Evolutionary conservation across 164 flowering plant species (phyloP), one percentile per base, ranked within the genome.

Genomic region (Annona cherimola): DNA sequence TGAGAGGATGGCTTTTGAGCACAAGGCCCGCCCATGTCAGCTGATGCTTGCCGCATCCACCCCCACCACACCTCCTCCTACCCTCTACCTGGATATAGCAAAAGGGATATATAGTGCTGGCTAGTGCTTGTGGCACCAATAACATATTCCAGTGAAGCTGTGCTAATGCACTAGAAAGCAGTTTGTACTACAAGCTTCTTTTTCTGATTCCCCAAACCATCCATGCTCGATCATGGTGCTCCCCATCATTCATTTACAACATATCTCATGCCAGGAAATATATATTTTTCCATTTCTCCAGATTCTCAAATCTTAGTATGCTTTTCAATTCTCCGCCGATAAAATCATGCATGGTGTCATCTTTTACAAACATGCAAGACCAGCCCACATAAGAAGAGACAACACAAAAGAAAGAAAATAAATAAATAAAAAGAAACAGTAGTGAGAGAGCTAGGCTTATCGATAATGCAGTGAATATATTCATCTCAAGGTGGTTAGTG

Each of bases 201-300:
- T 35, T 54, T 9, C n/a, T 14, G 12, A 19, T 41, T 19, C 20
- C 45, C 16, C 63, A 19, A 68, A 40, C 35, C n/a, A 18, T 70
- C 73, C 72, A 69, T 67, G 75, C 71, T 70, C 71, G 77, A 79
- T 70, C 71, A 85, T 82, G 77, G 5, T 83, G 86, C 81, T 79
- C 72, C 68, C 86, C 86, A 85, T 70, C 78, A 78, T 63, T 66
- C 67, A 55, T 62, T 67, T 73, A 60, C 44, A 26, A 26, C 35
- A 26, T 26, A 26, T 26, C 35, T 26, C 35, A 26, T 26, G 35
- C 35, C 35, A 26, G 35, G 35, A 26, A 26, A 26, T 26, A 26
- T 26, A 26, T 26, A 26, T 26, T 26, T 26, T 26, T 26, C 35
- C 35, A 26, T 26, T 26, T 26, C 35, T 26, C 35, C 1, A 26